Percentiles rank a stretch among this genome's conserved stretches.
Evolutionary conservation across 148 eudicot species (phyloP).

Genomic region (Chenopodium quinoa): DNA sequence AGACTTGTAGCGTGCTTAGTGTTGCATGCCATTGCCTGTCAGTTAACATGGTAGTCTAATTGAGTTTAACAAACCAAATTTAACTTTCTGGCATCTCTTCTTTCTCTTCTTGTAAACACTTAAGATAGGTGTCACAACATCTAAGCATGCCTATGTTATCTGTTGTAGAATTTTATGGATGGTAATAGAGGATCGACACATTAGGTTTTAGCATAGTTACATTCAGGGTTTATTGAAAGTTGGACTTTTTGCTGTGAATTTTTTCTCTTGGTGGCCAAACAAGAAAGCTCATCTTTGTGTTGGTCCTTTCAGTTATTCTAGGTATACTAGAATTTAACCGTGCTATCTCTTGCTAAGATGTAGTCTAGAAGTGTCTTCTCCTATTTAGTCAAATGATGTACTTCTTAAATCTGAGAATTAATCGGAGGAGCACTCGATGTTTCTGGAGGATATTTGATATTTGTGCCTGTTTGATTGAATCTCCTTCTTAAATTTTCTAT

Average conservation of each 20-base stretch:
- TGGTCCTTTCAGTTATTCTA: too few species aligned
- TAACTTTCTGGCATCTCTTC: background rate
- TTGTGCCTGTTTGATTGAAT: background rate
- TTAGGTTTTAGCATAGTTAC: background rate
- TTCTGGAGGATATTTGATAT: background rate
- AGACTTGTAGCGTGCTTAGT: background rate
- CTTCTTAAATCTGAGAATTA: background rate
- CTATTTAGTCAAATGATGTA: background rate
- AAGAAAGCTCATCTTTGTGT: too few species aligned
- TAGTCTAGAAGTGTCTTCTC: background rate
- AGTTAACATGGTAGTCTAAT: background rate
- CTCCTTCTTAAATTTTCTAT: background rate
- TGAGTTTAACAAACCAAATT: background rate
- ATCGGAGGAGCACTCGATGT: background rate
- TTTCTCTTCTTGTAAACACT: background rate
- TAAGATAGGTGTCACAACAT: too few species aligned
- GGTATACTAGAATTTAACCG: too few species aligned
- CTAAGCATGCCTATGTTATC: too few species aligned
- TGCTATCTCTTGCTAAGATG: background rate
- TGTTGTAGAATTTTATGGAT: too few species aligned
- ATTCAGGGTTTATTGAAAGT: too few species aligned
- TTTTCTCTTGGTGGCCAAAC: too few species aligned
- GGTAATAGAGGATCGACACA: too few species aligned
- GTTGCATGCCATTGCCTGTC: background rate
- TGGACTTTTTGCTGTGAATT: too few species aligned